A percentile compares a stretch with the other conserved stretches of the same genome.
Conservation (phyloP, 768 basidiomycete genomes). For the Lactarius sp. region DNA sequence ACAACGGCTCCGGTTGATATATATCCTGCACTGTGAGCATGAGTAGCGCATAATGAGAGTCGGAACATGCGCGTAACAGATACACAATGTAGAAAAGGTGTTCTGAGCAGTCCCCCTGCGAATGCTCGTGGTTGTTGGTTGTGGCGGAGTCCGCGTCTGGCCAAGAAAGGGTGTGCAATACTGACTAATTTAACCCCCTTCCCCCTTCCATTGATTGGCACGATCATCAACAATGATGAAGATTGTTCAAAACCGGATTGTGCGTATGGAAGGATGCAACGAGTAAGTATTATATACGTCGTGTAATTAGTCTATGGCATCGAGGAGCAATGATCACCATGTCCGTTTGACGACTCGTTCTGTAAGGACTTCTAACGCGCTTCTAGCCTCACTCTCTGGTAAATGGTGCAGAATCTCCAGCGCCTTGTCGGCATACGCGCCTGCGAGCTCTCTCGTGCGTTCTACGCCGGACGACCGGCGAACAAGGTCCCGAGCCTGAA, state of each 20-base stretch:
- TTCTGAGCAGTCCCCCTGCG: background rate
- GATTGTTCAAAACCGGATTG: background rate
- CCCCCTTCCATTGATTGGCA: too few relatives aligned
- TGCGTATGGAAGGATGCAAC: background rate
- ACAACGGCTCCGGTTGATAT: background rate
- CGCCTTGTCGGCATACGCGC: conserved; percentile 70
- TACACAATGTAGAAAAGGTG: conserved; percentile 5
- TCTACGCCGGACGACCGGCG: conserved; percentile 67
- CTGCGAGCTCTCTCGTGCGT: conserved; percentile 74
- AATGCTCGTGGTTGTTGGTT: conserved; percentile 8
- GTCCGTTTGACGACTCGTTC: conserved; percentile 60
- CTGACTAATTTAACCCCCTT: background rate
- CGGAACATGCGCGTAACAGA: conserved; percentile 21
- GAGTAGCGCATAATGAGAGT: conserved; percentile 16
- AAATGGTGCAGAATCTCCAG: conserved; percentile 60
- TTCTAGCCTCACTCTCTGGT: conserved; percentile 76
- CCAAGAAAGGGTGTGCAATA: background rate
- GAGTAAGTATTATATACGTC: background rate
- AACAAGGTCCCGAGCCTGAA: conserved; percentile 64
- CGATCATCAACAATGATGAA: background rate
- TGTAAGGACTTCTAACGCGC: conserved; percentile 68
- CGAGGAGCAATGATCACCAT: conserved; percentile 36
- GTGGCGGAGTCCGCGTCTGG: background rate
- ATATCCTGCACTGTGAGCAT: conserved; percentile 18
- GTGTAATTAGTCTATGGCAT: conserved; percentile 5